Evolutionary conservation across 2,329 filamentous ascomycete genomes (phyloP), one percentile per base, ranked within the genome.

Genomic region (Aspergillus intermedius): DNA sequence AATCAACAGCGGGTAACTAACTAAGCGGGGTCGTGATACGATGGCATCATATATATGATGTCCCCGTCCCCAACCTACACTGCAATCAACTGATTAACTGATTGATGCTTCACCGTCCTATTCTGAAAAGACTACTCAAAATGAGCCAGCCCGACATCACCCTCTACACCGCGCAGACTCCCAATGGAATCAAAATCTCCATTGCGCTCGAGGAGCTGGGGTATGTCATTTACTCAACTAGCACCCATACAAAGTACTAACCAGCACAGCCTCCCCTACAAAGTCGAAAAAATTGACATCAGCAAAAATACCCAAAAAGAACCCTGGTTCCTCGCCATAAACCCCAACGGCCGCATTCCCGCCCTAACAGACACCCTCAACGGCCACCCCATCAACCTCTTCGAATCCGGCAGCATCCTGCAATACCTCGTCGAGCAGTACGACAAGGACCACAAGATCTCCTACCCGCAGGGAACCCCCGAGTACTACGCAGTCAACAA

Each of bases 281-380:
- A 89, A 70, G 80, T 83, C 40, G 79, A 84, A 46, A 75, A 79
- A 40, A 83, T 94, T 60, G 78, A 86, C n/a, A 78, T 94, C 50
- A 73, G 67, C 54, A 86, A 87, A 54, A 87, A 89, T 65, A 78
- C 74, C n/a, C 88, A 94, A 61, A 94, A 93, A 60, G 80, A 91
- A 67, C 37, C 37, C 13, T 94, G 88, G 88, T 96, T 91, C 71
- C 79, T 94, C 23, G 83, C 84, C 46, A 94, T 95, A 72, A 95
- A 95, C 71, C 90, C 90, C 54, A 95, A 95, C 67, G 90, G 90
- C 55, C 86, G 90, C 57, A 95, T 95, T 60, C 91, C 90, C 3
- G 90, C 90, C 49, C 61, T 95, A 45, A 93, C 87, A 6, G 90
- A 95, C 70, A 87, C 77, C 5, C 85, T 87, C 65, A 84, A 93